Evolutionary conservation across 75 land plant species (phyloP).

Genomic region (Picea sitchensis): DNA sequence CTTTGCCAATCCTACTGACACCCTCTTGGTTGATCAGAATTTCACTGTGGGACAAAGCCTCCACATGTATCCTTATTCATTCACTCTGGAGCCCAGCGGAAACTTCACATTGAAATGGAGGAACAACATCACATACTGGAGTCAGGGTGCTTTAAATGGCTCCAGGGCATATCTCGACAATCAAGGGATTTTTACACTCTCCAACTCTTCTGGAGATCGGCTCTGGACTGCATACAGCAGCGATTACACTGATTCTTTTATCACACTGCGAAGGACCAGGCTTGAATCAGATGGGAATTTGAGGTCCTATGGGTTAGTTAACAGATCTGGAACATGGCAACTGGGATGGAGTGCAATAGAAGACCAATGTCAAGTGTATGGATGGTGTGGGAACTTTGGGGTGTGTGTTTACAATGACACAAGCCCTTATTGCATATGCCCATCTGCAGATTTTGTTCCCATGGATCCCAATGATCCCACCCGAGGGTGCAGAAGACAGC

Average conservation of each 20-base stretch:
- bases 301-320: conserved; percentile 36
- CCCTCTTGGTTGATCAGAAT: conserved; percentile 38
- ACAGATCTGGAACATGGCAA: conserved; percentile 13
- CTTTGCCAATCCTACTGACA: conserved; percentile 50
- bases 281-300: conserved; percentile 69
- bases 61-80: conserved; percentile 39
- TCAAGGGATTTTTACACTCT: conserved; percentile 8
- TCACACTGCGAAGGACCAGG: conserved; percentile 31
- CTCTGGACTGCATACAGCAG: conserved; percentile 22
- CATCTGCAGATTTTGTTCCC: conserved; percentile 33
- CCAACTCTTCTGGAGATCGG: background rate
- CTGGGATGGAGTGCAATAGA: conserved; percentile 58
- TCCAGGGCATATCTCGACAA: background rate
- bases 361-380: conserved; percentile 69
- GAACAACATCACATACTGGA: conserved; percentile 29
- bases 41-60: conserved; percentile 21
- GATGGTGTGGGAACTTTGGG: conserved; percentile 70
- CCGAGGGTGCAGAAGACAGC: conserved; percentile 44
- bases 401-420: conserved; percentile 59
- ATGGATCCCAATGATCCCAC: conserved; percentile 26
- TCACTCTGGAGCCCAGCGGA: conserved; percentile 21
- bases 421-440: conserved; percentile 46
- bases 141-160: background rate
- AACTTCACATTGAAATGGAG: conserved; percentile 41
- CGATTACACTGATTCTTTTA: conserved; percentile 38